These are phyloP conservation scores for Beverwykella pulmonaria DNA, from an alignment of 495 filamentous ascomycete species.

Conservation along the genomic window DNA sequence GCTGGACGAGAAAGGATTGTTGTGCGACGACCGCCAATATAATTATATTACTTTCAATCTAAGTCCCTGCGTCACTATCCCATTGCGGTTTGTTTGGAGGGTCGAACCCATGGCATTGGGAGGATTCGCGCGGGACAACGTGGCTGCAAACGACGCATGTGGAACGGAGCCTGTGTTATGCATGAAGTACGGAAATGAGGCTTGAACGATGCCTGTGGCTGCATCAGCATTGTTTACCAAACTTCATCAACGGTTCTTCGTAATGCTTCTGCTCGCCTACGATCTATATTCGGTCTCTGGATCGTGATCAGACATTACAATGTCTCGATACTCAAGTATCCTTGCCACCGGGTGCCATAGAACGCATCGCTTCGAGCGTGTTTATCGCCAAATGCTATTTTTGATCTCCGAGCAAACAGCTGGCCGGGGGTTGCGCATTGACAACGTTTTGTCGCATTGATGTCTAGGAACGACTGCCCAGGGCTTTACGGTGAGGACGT, in stretches of 20 bases:
- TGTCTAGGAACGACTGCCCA: slow-evolving; percentile 16
- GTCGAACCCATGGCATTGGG: slow-evolving; percentile 15
- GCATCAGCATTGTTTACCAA: slow-evolving; percentile 1
- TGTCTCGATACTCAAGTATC: not conserved
- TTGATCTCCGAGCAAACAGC: not conserved
- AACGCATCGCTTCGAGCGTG: not conserved
- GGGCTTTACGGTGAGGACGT: not conserved
- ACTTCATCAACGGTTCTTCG: not conserved
- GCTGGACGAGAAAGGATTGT: not conserved
- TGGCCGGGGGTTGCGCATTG: slow-evolving; percentile 1
- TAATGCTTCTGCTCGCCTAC: not conserved
- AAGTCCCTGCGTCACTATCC: not conserved
- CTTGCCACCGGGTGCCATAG: not conserved
- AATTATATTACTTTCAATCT: slow-evolving; percentile 23
- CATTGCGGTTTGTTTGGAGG: not conserved
- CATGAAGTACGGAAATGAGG: slow-evolving; percentile 36
- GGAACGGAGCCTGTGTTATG: slow-evolving; percentile 30
- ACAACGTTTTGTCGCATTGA: slow-evolving; percentile 13
- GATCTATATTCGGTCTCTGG: not conserved
- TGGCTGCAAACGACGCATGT: slow-evolving; percentile 5
- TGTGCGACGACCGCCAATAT: slow-evolving; percentile 14
- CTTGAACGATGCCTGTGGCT: slow-evolving; percentile 9
- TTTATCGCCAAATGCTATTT: slow-evolving; percentile 4
- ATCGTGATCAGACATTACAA: not conserved
- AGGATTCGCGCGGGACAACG: slow-evolving; percentile 8